Base-by-base conservation (phyloP, 1,284 basidiomycete species). In the Coniophora puteana region DNA sequence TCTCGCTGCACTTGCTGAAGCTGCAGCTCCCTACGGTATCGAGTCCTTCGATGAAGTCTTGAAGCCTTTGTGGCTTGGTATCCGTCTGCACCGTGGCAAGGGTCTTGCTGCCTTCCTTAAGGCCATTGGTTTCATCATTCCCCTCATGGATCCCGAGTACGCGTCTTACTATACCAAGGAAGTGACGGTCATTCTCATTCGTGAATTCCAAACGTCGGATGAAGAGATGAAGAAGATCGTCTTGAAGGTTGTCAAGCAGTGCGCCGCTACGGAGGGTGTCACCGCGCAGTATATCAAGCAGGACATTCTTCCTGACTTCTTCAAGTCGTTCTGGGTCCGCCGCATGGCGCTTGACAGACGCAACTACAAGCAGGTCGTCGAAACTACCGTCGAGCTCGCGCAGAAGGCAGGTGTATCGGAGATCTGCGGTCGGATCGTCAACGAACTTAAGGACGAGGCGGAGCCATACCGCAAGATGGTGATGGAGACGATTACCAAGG, bases 201-300 rank as follows among this genome's bases (percentile, higher is more conserved):
- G 96, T 61, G 96, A 99, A 69, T 99, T 99, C 73, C 94, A 96
- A 65, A 97, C 93, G 5, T 96, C 95, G 8, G 96, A 99, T 62
- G 96, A 99, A 66, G 96, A 99, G 72, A 99, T 99, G 96, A 96
- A 98, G 74, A 96, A 98, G 75, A 99, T 99, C 53, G 95, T 99
- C 4, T 71, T 99, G 38, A 98, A 99, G 64, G 96, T 99, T 41
- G 94, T 99, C 58, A 96, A 98, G 68, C 95, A 99, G 63, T 99
- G 96, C 59, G 92, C 96, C 27, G 90, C 91, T 6, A 99, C 96
- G 1, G 96, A 99, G 58, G 94, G 93, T 69, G 94, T 97, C 28
- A 92, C 91, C 1, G 81, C 93, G 4, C 76, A 80, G 23, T 98
- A 96, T 61, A 94, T 98, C 61, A 93, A 93, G 54, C 86, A 96